Conservation (phyloP, 257 asterid species). For the Solanum virginianum region DNA sequence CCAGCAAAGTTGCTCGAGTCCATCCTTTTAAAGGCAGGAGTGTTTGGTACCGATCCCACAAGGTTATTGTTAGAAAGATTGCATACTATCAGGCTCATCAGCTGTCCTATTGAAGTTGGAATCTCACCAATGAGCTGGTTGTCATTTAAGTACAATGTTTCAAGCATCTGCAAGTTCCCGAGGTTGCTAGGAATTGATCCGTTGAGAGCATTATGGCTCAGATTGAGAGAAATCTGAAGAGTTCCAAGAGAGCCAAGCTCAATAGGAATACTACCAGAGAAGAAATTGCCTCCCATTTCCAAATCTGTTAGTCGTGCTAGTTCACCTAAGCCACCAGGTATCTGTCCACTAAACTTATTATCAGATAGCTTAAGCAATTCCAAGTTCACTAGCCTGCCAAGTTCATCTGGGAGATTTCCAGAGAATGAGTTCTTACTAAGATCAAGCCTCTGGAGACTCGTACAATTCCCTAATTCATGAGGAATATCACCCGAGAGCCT, state of each 20-base stretch:
- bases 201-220: constrained; percentile 53
- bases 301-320: constrained; percentile 58
- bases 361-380: constrained; percentile 70
- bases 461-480: constrained; percentile 56
- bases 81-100: constrained; percentile 60
- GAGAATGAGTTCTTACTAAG: constrained; percentile 56
- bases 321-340: constrained; percentile 59
- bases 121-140: constrained; percentile 70
- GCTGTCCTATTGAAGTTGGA: constrained; percentile 57
- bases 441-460: constrained; percentile 77
- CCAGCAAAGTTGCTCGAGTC: constrained; percentile 62
- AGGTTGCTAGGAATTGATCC: constrained; percentile 54
- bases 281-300: constrained; percentile 74
- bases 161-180: constrained; percentile 78
- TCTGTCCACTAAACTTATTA: constrained; percentile 39
- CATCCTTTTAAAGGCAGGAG: constrained; percentile 55
- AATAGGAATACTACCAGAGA: constrained; percentile 51
- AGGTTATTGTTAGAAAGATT: constrained; percentile 71
- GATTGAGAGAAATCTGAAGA: constrained; percentile 70
- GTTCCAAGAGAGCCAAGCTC: constrained; percentile 64
- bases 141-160: constrained; percentile 55
- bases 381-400: constrained; percentile 63
- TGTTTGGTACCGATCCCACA: constrained; percentile 59
- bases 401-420: constrained; percentile 41
- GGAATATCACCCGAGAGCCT: constrained; percentile 49